Conservation (phyloP, 208 protist genomes). For the Trypanosoma scelopori region DNA sequence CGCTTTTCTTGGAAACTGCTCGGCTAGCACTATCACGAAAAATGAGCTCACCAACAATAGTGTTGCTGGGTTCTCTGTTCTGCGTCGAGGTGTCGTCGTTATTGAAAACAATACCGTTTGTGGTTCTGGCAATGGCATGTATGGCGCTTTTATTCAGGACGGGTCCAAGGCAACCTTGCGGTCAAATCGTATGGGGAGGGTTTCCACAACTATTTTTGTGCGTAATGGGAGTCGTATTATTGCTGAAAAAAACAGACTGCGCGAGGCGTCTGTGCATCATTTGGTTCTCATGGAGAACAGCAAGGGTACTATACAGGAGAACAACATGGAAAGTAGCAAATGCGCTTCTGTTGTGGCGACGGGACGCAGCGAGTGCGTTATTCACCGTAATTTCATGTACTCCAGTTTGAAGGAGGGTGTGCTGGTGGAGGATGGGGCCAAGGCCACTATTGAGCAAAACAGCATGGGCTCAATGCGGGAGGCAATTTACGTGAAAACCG, state of each 20-base stretch:
- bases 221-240: slow-evolving; percentile 20
- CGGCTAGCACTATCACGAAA: slow-evolving; percentile 16
- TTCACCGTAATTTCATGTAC: slow-evolving; percentile 26
- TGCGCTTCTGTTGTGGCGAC: slow-evolving; percentile 27
- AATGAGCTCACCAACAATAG: slow-evolving; percentile 19
- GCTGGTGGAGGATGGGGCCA: slow-evolving; percentile 17
- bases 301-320: slow-evolving; percentile 17
- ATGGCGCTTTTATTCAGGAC: slow-evolving; percentile 31
- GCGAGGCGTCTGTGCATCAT: slow-evolving; percentile 26
- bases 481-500: slow-evolving; percentile 29
- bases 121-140: slow-evolving; percentile 16
- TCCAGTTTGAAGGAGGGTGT: slow-evolving; percentile 23
- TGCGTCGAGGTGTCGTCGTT: slow-evolving; percentile 7
- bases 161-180: slow-evolving; percentile 17
- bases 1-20: slow-evolving; percentile 32
- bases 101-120: slow-evolving; percentile 23
- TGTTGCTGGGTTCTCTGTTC: slow-evolving; percentile 24
- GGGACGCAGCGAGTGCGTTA: slow-evolving; percentile 20
- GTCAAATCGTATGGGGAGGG: slow-evolving; percentile 11
- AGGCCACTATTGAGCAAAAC: slow-evolving; percentile 25
- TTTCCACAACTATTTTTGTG: slow-evolving; percentile 20
- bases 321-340: slow-evolving; percentile 28
- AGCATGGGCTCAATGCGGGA: slow-evolving; percentile 29
- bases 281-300: slow-evolving; percentile 23
- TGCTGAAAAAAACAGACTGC: slow-evolving; percentile 26